phyloP scores from a whole-genome alignment of 257 asterid species.

The Fraxinus excelsior region DNA sequence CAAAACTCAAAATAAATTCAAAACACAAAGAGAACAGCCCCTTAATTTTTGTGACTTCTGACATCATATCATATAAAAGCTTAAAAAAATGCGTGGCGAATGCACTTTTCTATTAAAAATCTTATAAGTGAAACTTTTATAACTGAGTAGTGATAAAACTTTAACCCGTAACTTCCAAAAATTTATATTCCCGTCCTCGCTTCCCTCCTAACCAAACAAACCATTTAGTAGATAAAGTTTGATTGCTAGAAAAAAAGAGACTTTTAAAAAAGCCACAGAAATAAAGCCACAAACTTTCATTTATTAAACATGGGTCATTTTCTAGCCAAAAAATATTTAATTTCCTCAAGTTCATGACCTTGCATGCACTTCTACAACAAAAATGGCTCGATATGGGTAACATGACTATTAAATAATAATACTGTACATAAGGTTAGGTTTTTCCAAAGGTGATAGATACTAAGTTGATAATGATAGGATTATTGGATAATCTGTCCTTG shows the following conservation, averaged over 20 bases:
- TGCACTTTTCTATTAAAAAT: no score
- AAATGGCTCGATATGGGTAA: constrained; percentile 17
- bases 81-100: no score
- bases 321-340: constrained; percentile 27
- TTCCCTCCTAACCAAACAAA: neutral
- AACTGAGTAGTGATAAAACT: no score
- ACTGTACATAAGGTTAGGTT: neutral
- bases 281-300: constrained; percentile 25
- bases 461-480: neutral
- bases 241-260: neutral
- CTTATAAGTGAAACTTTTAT: no score
- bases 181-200: no score
- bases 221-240: constrained; percentile 13
- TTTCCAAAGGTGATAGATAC: neutral
- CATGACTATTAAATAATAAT: constrained; percentile 16
- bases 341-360: neutral
- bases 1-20: no score
- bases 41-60: no score
- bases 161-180: neutral
- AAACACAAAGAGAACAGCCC: no score
- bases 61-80: no score
- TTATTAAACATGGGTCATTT: constrained; percentile 25
- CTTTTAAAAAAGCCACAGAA: neutral
- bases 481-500: neutral
- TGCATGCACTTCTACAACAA: neutral